phyloP scores from a whole-genome alignment of 2,329 filamentous ascomycete genomes.

The Aspergillus felis region DNA sequence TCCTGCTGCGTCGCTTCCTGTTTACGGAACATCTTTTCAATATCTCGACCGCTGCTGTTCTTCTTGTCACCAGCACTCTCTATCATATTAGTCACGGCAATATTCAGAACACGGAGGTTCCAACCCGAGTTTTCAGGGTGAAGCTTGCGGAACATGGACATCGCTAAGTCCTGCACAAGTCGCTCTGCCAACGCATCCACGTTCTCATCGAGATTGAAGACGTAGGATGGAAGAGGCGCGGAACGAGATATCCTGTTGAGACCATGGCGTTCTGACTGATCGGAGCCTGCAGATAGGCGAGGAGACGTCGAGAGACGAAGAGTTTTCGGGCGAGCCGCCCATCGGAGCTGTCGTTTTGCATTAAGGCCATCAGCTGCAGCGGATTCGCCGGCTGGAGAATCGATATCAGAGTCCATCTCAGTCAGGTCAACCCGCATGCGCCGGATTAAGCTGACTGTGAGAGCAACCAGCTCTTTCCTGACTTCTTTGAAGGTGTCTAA shows the following conservation, averaged over 20 bases:
- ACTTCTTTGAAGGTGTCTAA: slow-evolving; percentile 64
- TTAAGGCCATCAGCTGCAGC: slow-evolving; percentile 16
- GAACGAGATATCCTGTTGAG: slow-evolving; percentile 74
- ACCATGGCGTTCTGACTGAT: slow-evolving; percentile 53
- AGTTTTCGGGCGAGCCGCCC: slow-evolving; percentile 78
- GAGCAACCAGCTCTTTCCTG: slow-evolving; percentile 61
- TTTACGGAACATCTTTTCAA: slow-evolving; percentile 73
- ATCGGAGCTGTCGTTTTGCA: slow-evolving; percentile 41
- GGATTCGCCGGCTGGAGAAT: not conserved
- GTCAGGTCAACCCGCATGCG: slow-evolving; percentile 77
- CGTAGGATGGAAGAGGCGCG: slow-evolving; percentile 65
- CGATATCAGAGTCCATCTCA: slow-evolving; percentile 44
- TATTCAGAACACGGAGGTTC: slow-evolving; percentile 79
- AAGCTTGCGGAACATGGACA: slow-evolving; percentile 70
- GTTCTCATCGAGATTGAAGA: slow-evolving; percentile 61
- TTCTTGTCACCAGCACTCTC: slow-evolving; percentile 50
- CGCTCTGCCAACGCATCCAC: slow-evolving; percentile 61
- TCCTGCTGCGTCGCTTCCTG: slow-evolving; percentile 68
- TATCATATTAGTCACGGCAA: slow-evolving; percentile 83
- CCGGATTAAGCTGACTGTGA: slow-evolving; percentile 67
- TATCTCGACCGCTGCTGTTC: slow-evolving; percentile 65
- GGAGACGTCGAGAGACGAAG: slow-evolving; percentile 76
- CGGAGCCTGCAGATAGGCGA: slow-evolving; percentile 48
- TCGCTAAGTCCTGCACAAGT: slow-evolving; percentile 64
- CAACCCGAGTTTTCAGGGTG: slow-evolving; percentile 67